Percentiles rank a stretch among this genome's conserved stretches.
Conservation (phyloP, 176 grass and related monocot genomes). For the Triticum turgidum region DNA sequence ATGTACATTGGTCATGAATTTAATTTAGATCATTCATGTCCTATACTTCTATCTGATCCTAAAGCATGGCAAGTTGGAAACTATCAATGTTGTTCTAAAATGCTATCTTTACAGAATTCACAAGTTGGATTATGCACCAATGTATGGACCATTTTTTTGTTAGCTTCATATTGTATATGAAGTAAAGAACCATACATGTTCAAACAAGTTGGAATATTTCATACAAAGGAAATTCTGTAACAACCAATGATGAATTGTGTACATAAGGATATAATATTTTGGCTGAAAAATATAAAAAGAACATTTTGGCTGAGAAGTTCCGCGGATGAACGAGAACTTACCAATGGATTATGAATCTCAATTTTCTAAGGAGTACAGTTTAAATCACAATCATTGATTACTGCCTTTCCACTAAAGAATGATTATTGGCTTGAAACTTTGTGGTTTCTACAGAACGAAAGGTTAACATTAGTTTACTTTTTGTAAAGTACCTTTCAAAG, state of each 20-base stretch:
- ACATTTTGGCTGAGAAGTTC: constrained; percentile 4
- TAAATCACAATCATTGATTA: constrained; percentile 53
- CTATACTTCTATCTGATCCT: no score
- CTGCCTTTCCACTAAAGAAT: constrained; percentile 8
- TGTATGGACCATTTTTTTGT: no score
- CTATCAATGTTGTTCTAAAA: no score
- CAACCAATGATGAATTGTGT: not conserved
- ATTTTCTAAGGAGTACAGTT: constrained; percentile 69
- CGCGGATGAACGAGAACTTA: constrained; percentile 31
- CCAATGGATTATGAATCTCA: constrained; percentile 79
- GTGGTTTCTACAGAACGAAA: constrained; percentile 56
- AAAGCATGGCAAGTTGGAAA: no score
- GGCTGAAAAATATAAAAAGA: no score
- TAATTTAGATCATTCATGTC: no score
- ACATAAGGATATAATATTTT: not conserved
- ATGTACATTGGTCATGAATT: no score
- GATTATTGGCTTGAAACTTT: constrained; percentile 76
- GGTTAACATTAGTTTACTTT: not conserved
- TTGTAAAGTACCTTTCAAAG: not conserved
- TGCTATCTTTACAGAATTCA: no score
- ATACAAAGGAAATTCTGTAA: not conserved
- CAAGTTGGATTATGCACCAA: no score
- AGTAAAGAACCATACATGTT: not conserved
- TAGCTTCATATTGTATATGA: no score
- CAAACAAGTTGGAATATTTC: constrained; percentile 3